Conservation (phyloP, 1,284 basidiomycete genomes). For the Amylostereum areolatum region DNA sequence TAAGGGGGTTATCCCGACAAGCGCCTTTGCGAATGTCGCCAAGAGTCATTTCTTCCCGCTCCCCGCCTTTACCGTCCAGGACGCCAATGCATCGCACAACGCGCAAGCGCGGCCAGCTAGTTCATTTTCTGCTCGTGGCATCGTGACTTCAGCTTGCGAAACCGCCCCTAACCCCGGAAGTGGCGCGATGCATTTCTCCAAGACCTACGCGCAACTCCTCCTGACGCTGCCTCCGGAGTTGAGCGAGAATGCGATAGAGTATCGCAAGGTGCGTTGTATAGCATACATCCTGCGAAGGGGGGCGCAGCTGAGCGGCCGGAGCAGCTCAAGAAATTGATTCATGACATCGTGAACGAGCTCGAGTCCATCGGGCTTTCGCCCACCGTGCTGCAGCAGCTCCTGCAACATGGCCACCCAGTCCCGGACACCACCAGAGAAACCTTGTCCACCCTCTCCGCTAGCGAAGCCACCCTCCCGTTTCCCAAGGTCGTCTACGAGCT, state of each 20-base stretch:
- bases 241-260: slow-evolving; percentile 78
- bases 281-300: no score
- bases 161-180: no score
- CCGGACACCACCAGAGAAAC: slow-evolving; percentile 21
- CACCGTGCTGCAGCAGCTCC: slow-evolving; percentile 39
- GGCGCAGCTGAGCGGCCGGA: no score
- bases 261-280: slow-evolving; percentile 63
- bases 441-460: slow-evolving; percentile 10
- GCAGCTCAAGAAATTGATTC: slow-evolving; percentile 91
- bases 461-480: slow-evolving; percentile 8
- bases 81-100: no score
- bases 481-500: slow-evolving; percentile 50
- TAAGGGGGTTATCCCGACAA: no score
- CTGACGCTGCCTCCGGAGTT: slow-evolving; percentile 71
- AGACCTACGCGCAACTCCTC: slow-evolving; percentile 69
- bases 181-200: slow-evolving; percentile 82
- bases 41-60: no score
- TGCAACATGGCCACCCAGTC: slow-evolving; percentile 20
- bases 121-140: no score
- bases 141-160: no score
- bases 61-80: no score
- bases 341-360: slow-evolving; percentile 80
- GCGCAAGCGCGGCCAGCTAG: no score
- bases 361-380: slow-evolving; percentile 71
- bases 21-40: no score